Base-by-base conservation (phyloP, 768 basidiomycete genomes). In the Pisolithus orientalis region DNA sequence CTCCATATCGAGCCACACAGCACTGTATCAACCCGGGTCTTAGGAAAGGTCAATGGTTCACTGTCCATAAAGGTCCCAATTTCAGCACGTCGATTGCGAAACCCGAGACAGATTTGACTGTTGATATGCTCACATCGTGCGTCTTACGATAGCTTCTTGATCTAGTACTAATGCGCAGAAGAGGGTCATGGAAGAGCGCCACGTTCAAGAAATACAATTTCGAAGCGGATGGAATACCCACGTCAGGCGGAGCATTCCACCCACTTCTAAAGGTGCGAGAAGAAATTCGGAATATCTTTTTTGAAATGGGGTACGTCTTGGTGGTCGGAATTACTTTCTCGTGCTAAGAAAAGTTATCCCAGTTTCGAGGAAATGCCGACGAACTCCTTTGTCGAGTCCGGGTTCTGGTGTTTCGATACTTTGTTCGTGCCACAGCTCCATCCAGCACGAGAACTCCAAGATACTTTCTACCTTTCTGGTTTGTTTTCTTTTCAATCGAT, bases 281-380 rank as follows among this genome's bases (percentile, higher is more conserved):
- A 71, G 96, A 99, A 69, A 91, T 99, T 64, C 80, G 94, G 49
- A 88, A 88, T 67, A 97, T 98, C 63, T 99, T 99, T 79, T 79
- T 99, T 60, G 96, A 99, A 69, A 98, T 98, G 94, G 96, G 96
- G 95, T 97, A 39, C 43, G 8, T 29, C 48, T 29, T 42, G 21
- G 25, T 11, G 10, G 14, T 14, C 13, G 42, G 29, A 31, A 8
- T 45, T 45, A 6, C 16, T 27, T 25, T 28, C 25, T 32, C 38
- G 1, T n/a, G 47, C 56, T 21, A 9, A 42, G 63, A 32, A 25
- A 47, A 43, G 50, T 28, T 54, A 7, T 31, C 14, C 14, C 58
- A 98, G 95, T 9, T 99, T 98, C 72, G 85, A 93, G 45, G 96
- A 99, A 71, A 99, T 99, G 96, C 93, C 94, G 13, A 98, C 96